A percentile compares a stretch with the other conserved stretches of the same genome.
Evolutionary conservation across 1,284 basidiomycete genomes (phyloP).

Genomic region (Ustilago vetiveriae): DNA sequence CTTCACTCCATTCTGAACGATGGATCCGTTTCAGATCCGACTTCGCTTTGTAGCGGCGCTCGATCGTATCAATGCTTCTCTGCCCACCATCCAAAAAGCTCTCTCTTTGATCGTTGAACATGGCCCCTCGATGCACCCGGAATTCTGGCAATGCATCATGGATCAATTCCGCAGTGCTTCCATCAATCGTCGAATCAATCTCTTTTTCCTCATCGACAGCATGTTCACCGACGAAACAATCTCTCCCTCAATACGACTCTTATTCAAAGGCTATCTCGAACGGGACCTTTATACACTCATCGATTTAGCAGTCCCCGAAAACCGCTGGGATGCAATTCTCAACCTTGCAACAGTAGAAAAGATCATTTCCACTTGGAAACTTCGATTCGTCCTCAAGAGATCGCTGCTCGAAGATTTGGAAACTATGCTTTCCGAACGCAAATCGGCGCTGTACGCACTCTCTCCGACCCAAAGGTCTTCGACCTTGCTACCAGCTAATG

Average conservation of each 20-base stretch:
- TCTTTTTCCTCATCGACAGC: constrained; percentile 88
- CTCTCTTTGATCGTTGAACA: constrained; percentile 86
- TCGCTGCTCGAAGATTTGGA: constrained; percentile 11
- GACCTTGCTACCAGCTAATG: constrained; percentile 72
- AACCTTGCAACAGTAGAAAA: constrained; percentile 30
- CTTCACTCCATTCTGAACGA: too few species aligned
- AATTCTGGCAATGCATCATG: constrained; percentile 91
- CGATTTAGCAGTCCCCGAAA: constrained; percentile 36
- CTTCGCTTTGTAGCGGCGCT: constrained; percentile 63
- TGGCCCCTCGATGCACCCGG: constrained; percentile 79
- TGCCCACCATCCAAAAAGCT: constrained; percentile 88
- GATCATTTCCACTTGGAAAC: constrained; percentile 31
- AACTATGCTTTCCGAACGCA: constrained; percentile 13
- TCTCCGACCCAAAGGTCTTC: constrained; percentile 23
- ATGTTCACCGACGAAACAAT: constrained; percentile 68
- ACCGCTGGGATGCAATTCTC: constrained; percentile 31
- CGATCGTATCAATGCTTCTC: constrained; percentile 69
- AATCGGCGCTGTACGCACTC: constrained; percentile 20
- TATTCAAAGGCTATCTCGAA: constrained; percentile 18
- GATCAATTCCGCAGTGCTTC: constrained; percentile 85
- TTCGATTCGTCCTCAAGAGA: constrained; percentile 12
- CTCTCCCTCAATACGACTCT: constrained; percentile 18
- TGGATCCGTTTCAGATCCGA: constrained; percentile 64
- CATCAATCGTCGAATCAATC: constrained; percentile 89
- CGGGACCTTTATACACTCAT: constrained; percentile 34